These are phyloP conservation scores for maize (Zea mays) DNA, from an alignment of 176 grass and related monocot species.

Conservation along the genomic window DNA sequence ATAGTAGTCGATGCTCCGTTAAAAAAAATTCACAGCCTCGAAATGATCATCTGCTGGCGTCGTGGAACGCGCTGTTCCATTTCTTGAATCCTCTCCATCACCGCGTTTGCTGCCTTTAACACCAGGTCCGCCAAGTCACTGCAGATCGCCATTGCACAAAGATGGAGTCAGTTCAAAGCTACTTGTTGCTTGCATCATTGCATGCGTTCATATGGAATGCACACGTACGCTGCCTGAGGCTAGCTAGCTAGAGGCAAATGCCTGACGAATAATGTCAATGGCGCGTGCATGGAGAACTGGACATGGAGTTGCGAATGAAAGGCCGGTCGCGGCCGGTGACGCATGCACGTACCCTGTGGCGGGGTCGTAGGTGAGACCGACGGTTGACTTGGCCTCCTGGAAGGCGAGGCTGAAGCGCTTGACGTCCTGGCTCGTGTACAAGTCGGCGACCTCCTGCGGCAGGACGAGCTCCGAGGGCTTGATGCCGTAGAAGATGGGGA, in stretches of 20 bases:
- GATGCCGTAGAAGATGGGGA: slow-evolving; percentile 83
- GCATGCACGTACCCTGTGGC: slow-evolving; percentile 51
- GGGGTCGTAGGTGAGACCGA: slow-evolving; percentile 70
- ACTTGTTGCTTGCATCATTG: not conserved
- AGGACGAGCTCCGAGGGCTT: slow-evolving; percentile 68
- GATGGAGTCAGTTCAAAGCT: not conserved
- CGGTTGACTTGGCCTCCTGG: slow-evolving; percentile 60
- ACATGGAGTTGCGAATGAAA: not conserved
- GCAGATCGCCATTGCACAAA: slow-evolving; percentile 26
- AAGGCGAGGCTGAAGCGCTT: slow-evolving; percentile 55
- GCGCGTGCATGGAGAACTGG: not conserved
- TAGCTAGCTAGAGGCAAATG: no score
- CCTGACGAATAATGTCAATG: not conserved
- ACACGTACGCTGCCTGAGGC: not conserved
- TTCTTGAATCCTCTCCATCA: slow-evolving; percentile 22
- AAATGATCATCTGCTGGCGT: slow-evolving; percentile 33
- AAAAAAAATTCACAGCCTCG: slow-evolving; percentile 35
- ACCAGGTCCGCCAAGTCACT: slow-evolving; percentile 52
- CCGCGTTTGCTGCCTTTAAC: slow-evolving; percentile 2
- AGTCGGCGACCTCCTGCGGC: slow-evolving; percentile 10
- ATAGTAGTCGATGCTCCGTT: slow-evolving; percentile 17
- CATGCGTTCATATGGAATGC: not conserved
- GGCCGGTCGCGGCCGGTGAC: not conserved
- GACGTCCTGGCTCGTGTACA: slow-evolving; percentile 27
- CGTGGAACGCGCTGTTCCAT: not conserved